phyloP scores from a whole-genome alignment of 2,329 filamentous ascomycete genomes.

The Phoma sp. region DNA sequence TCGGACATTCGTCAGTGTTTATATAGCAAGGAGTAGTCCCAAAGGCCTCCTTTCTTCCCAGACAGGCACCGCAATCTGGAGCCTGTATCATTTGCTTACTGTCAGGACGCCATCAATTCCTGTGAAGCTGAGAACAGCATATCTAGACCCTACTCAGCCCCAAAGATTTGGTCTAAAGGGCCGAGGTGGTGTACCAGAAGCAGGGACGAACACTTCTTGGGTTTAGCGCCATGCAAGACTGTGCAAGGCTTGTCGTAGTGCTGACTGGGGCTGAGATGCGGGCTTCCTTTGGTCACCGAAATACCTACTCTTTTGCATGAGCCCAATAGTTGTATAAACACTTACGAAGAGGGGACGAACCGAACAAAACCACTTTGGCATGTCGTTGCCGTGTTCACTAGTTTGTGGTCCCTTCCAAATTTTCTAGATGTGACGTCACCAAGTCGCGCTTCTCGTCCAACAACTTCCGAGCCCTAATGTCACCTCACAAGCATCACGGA shows the following conservation, averaged over 20 bases:
- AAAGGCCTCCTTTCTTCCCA: background rate
- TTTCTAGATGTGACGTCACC: background rate
- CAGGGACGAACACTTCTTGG: background rate
- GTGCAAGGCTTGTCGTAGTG: conserved; percentile 9
- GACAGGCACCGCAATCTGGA: background rate
- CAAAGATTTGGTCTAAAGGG: background rate
- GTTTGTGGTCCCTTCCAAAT: background rate
- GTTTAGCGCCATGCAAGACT: conserved; percentile 3
- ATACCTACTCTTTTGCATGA: background rate
- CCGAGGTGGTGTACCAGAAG: background rate
- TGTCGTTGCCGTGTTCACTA: background rate
- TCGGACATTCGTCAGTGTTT: too few relatives aligned
- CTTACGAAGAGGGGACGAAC: too few relatives aligned
- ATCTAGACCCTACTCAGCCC: background rate
- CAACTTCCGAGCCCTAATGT: background rate
- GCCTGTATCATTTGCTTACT: background rate
- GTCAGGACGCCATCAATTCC: conserved; percentile 7
- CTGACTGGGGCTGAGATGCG: conserved; percentile 9
- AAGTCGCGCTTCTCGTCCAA: background rate
- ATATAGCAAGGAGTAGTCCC: too few relatives aligned
- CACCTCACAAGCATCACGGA: background rate
- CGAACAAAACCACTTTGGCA: too few relatives aligned
- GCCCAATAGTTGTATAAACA: too few relatives aligned
- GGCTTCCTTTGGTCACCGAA: background rate
- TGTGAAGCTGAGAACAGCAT: background rate